Evolutionary conservation across 108 stramenopile genomes (phyloP).

Genomic region (Epipyxis sp.): DNA sequence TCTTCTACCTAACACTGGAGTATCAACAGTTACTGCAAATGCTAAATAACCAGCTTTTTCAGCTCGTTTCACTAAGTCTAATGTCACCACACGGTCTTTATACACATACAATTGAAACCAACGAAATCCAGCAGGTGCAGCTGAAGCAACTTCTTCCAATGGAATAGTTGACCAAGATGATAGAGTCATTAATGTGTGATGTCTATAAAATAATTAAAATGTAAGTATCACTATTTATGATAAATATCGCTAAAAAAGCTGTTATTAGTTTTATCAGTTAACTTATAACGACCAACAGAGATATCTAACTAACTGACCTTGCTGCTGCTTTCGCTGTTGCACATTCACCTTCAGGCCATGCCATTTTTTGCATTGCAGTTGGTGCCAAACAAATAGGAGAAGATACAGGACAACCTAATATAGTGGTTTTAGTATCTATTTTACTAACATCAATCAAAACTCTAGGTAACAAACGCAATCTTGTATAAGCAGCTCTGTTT

Average conservation of each 20-base stretch:
- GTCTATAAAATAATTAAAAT: no score
- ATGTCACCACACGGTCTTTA: constrained; percentile 82
- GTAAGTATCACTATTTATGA: no score
- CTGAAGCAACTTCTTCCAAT: constrained; percentile 52
- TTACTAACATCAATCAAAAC: constrained; percentile 49
- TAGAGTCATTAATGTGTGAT: no score
- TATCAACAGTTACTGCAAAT: constrained; percentile 89
- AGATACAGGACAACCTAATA: constrained; percentile 43
- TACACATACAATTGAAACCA: constrained; percentile 93
- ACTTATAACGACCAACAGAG: no score
- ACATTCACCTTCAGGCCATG: constrained; percentile 42
- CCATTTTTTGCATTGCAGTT: constrained; percentile 57
- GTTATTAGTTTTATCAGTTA: no score
- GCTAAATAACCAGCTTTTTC: constrained; percentile 90
- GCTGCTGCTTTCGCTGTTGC: constrained; percentile 46
- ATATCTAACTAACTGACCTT: constrained; percentile 16
- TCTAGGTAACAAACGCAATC: constrained; percentile 49
- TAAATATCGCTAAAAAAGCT: no score
- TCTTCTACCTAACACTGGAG: constrained; percentile 91
- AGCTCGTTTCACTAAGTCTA: constrained; percentile 82
- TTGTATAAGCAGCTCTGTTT: constrained; percentile 48
- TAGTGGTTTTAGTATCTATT: constrained; percentile 41
- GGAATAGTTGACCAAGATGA: constrained; percentile 46
- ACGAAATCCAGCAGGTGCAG: constrained; percentile 33
- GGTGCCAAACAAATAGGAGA: constrained; percentile 55